Conservation (phyloP, 2,329 filamentous ascomycete genomes). For the Curvularia lunata region DNA sequence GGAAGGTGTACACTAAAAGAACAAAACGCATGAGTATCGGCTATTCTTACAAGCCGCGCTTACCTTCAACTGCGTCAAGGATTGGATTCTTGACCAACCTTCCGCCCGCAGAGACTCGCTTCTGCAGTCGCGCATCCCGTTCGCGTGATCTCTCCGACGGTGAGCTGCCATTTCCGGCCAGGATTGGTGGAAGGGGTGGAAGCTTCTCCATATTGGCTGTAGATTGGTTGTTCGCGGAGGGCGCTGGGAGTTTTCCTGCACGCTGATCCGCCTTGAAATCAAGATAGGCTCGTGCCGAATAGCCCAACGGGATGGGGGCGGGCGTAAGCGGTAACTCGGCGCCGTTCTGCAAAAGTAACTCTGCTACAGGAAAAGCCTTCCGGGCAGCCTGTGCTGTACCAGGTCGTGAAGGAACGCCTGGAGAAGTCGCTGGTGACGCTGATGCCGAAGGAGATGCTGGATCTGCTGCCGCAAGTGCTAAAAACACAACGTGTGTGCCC, state of each 20-base stretch:
- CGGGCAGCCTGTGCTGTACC: constrained; percentile 50
- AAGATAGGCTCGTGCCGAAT: constrained; percentile 80
- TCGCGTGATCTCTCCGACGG: constrained; percentile 48
- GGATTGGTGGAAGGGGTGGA: constrained; percentile 64
- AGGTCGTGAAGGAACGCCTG: constrained; percentile 51
- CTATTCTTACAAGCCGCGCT: constrained; percentile 41
- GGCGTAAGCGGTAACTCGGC: constrained; percentile 79
- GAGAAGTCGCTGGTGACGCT: constrained; percentile 52
- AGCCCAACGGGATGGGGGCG: constrained; percentile 83
- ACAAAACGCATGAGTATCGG: constrained; percentile 39
- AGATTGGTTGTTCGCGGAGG: constrained; percentile 58
- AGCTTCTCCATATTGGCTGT: constrained; percentile 62
- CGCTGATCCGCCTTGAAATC: constrained; percentile 71
- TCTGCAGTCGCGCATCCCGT: constrained; percentile 47
- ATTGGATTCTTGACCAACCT: constrained; percentile 49
- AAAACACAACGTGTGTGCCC: constrained; percentile 85
- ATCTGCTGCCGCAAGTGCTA: constrained; percentile 91
- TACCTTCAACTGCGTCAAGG: constrained; percentile 42
- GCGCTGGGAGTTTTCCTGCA: constrained; percentile 46
- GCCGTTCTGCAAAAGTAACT: constrained; percentile 91
- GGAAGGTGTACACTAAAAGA: constrained; percentile 45
- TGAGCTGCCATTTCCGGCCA: constrained; percentile 49
- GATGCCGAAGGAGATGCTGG: constrained; percentile 73
- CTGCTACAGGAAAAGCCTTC: constrained; percentile 81
- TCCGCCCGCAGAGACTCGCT: constrained; percentile 50